Percentiles rank a stretch among this genome's conserved stretches.
phyloP scores from a whole-genome alignment of 495 filamentous ascomycete genomes.

The Penicillium malachiteum region DNA sequence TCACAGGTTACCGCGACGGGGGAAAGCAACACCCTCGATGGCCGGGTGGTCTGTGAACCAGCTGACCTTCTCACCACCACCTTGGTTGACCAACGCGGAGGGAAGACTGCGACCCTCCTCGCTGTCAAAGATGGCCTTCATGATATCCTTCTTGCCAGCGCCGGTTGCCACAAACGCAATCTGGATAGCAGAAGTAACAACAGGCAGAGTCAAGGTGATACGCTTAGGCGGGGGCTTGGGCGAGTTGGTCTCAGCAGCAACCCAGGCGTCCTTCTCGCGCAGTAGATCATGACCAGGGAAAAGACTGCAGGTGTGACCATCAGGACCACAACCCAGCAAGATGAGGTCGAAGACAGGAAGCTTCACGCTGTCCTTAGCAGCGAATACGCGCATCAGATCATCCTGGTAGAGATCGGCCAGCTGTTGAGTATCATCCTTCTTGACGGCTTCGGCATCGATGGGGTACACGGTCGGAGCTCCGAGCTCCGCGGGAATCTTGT shows the following conservation, averaged over 20 bases:
- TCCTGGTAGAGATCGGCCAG: slow-evolving; percentile 93
- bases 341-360: slow-evolving; percentile 92
- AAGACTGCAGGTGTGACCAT: slow-evolving; percentile 94
- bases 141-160: slow-evolving; percentile 79
- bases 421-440: slow-evolving; percentile 85
- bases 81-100: slow-evolving; percentile 81
- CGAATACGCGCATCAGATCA: slow-evolving; percentile 76
- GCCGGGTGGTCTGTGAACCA: slow-evolving; percentile 92
- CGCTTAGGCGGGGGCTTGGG: slow-evolving; percentile 90
- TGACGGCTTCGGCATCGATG: slow-evolving; percentile 68
- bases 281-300: slow-evolving; percentile 89
- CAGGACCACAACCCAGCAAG: slow-evolving; percentile 88
- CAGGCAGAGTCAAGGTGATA: slow-evolving; percentile 88
- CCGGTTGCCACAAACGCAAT: slow-evolving; percentile 93
- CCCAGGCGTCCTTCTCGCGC: slow-evolving; percentile 88
- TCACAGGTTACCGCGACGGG: slow-evolving; percentile 44
- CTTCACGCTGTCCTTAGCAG: slow-evolving; percentile 82
- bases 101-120: slow-evolving; percentile 75
- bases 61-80: slow-evolving; percentile 77
- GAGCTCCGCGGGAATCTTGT: slow-evolving; percentile 71
- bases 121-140: slow-evolving; percentile 85
- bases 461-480: slow-evolving; percentile 70
- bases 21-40: slow-evolving; percentile 78
- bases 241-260: slow-evolving; percentile 83
- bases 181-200: slow-evolving; percentile 76